A percentile compares a stretch with the other conserved stretches of the same genome.
These are phyloP conservation scores for Hypoxylon perforatum DNA, from an alignment of 495 filamentous ascomycete genomes.

Conservation along the genomic window DNA sequence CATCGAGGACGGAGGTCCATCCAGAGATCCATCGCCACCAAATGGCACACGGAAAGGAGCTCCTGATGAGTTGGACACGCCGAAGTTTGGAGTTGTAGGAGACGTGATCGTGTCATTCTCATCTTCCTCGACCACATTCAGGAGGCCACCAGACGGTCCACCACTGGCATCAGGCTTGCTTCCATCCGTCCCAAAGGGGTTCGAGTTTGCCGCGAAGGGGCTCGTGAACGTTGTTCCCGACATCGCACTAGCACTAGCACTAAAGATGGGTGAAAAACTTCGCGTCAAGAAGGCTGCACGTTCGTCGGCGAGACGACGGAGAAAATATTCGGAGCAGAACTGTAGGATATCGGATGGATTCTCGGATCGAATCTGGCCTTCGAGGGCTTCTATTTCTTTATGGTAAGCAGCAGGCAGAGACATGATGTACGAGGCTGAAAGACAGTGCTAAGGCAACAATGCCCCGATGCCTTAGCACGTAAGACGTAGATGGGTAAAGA, in stretches of 20 bases:
- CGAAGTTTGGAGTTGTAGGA: conserved; percentile 65
- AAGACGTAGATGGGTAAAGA: not conserved
- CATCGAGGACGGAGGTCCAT: conserved; percentile 53
- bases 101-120: conserved; percentile 67
- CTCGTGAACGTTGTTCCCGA: conserved; percentile 66
- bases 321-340: conserved; percentile 75
- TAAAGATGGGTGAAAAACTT: conserved; percentile 33
- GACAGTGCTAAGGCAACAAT: conserved; percentile 5
- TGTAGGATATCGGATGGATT: conserved; percentile 70
- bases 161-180: conserved; percentile 48
- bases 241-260: conserved; percentile 50
- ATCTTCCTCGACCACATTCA: conserved; percentile 69
- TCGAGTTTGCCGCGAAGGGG: conserved; percentile 63
- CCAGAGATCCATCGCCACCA: conserved; percentile 57
- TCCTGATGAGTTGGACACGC: conserved; percentile 35
- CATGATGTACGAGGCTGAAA: conserved; percentile 34
- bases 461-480: conserved; percentile 16
- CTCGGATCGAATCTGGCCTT: conserved; percentile 62
- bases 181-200: conserved; percentile 59
- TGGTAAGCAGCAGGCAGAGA: conserved; percentile 58
- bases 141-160: conserved; percentile 47
- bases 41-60: conserved; percentile 57
- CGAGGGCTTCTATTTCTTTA: conserved; percentile 69
- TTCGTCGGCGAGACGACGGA: conserved; percentile 68
- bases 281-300: conserved; percentile 61